A percentile compares a stretch with the other conserved stretches of the same genome.
Conservation (phyloP, 164 flowering plant genomes). For the Vitis rotundifolia region DNA sequence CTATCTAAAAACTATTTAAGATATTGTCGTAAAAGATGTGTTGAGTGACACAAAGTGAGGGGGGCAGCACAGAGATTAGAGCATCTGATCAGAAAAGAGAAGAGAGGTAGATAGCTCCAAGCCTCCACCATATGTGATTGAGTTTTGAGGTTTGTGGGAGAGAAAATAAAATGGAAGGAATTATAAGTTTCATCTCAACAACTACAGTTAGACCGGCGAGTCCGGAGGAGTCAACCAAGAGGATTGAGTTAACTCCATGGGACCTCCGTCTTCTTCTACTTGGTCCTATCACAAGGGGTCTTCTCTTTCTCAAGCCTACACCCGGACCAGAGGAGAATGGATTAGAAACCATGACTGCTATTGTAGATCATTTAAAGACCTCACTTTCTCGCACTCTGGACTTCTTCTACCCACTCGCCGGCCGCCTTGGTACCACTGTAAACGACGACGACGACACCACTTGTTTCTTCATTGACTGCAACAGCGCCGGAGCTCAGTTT, state of each 20-base stretch:
- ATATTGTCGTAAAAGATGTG: too few relatives aligned
- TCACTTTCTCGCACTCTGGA: conserved; percentile 36
- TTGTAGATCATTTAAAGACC: conserved; percentile 24
- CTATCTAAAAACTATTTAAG: too few relatives aligned
- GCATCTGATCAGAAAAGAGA: too few relatives aligned
- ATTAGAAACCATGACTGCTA: too few relatives aligned
- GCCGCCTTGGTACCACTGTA: conserved; percentile 26
- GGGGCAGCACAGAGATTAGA: too few relatives aligned
- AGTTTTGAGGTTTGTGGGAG: too few relatives aligned
- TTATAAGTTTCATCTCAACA: background rate
- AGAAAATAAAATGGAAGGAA: too few relatives aligned
- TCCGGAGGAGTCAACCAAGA: background rate
- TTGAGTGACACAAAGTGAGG: too few relatives aligned
- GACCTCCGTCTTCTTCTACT: conserved; percentile 32
- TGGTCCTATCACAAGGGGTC: conserved; percentile 43
- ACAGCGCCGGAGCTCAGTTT: conserved; percentile 43
- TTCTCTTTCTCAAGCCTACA: conserved; percentile 35
- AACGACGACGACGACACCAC: conserved; percentile 20
- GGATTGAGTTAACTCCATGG: conserved; percentile 33
- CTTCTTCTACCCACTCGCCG: conserved; percentile 42
- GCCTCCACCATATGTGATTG: too few relatives aligned
- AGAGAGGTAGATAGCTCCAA: too few relatives aligned
- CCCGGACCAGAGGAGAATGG: background rate
- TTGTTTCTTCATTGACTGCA: conserved; percentile 33
- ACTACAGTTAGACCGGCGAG: background rate